Evolutionary conservation across 106 monocot genomes (phyloP).

Genomic region (Dendrobium huoshanense): DNA sequence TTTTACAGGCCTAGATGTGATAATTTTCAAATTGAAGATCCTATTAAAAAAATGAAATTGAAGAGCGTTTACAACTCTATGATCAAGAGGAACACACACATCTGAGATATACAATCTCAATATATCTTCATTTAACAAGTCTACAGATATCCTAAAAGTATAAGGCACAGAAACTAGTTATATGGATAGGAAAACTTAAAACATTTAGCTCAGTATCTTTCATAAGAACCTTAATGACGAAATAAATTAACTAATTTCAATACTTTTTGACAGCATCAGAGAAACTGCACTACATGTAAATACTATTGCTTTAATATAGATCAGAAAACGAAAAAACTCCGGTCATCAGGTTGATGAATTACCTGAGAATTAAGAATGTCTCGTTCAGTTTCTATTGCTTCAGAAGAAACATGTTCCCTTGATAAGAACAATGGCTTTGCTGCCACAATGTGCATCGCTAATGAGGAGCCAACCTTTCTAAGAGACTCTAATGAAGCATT

Average conservation of each 20-base stretch:
- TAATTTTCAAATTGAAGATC: no score
- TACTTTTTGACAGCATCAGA: neutral
- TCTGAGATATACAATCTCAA: neutral
- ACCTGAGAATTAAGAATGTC: slow-evolving; percentile 90
- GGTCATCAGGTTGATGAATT: neutral
- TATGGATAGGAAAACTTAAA: neutral
- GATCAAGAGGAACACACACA: neutral
- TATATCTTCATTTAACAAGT: neutral
- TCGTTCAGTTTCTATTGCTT: slow-evolving; percentile 73
- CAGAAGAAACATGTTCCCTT: slow-evolving; percentile 74
- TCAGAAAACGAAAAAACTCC: neutral
- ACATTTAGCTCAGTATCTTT: neutral
- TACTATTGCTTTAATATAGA: neutral
- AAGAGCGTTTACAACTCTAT: neutral
- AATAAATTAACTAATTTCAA: neutral
- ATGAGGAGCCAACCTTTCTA: slow-evolving; percentile 60
- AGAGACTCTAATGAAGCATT: slow-evolving; percentile 64
- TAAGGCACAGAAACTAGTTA: neutral
- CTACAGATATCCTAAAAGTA: neutral
- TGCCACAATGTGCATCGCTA: slow-evolving; percentile 98
- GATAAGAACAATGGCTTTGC: slow-evolving; percentile 84
- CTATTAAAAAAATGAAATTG: neutral
- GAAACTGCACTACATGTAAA: neutral
- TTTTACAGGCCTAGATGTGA: no score
- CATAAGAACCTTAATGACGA: neutral